phyloP scores from a whole-genome alignment of 768 basidiomycete species.

The Rossbeevera mucosa region DNA sequence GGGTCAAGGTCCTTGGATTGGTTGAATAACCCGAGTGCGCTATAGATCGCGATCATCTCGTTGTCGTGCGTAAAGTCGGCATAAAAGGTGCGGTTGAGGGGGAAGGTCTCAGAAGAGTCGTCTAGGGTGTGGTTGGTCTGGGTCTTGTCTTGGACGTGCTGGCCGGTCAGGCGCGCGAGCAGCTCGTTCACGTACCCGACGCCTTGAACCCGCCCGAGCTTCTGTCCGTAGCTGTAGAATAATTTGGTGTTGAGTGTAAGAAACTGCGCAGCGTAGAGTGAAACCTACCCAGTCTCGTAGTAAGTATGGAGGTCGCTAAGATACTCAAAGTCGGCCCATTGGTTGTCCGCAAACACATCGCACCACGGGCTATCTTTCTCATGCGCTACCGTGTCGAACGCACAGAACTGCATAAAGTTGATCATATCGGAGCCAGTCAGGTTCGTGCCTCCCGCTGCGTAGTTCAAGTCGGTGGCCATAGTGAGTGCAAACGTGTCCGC shows the following conservation, averaged over 20 bases:
- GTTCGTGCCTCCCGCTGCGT: constrained; percentile 56
- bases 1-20: not conserved
- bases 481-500: constrained; percentile 45
- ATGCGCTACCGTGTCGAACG: constrained; percentile 62
- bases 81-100: not conserved
- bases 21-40: not conserved
- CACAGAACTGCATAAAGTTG: constrained; percentile 64
- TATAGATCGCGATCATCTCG: not conserved
- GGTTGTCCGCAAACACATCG: constrained; percentile 50
- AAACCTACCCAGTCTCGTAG: constrained; percentile 55
- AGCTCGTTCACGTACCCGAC: constrained; percentile 81
- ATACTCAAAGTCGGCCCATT: constrained; percentile 66
- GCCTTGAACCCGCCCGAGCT: constrained; percentile 68
- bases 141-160: constrained; percentile 61
- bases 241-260: not conserved
- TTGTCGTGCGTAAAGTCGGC: not conserved
- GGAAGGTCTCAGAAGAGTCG: not conserved
- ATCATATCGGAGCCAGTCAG: constrained; percentile 50
- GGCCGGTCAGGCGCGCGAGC: constrained; percentile 24
- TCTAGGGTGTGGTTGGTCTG: constrained; percentile 53
- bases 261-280: not conserved
- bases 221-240: constrained; percentile 55
- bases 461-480: constrained; percentile 55
- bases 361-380: constrained; percentile 61
- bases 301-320: constrained; percentile 66